Evolutionary conservation across 2,329 filamentous ascomycete species (phyloP).

Genomic region (Pseudogymnoascus sp.): DNA sequence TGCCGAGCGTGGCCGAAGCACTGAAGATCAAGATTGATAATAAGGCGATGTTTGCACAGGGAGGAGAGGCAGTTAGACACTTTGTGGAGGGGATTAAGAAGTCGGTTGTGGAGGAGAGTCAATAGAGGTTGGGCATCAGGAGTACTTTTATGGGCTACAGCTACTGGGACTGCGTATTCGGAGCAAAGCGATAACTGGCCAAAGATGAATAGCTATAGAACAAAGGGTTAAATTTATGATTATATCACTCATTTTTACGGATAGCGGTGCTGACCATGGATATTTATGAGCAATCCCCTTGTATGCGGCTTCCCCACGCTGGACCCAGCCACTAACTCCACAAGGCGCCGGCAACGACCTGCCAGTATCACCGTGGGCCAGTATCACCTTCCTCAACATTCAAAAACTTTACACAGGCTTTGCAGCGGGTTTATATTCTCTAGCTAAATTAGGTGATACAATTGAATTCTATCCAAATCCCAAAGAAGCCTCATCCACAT

Average conservation of each 20-base stretch:
- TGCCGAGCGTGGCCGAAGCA: slow-evolving; percentile 84
- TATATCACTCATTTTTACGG: background rate
- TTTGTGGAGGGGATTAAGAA: slow-evolving; percentile 86
- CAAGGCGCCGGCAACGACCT: background rate
- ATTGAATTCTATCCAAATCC: background rate
- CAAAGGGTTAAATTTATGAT: background rate
- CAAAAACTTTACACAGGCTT: background rate
- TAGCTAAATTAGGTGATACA: background rate
- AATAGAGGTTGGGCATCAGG: background rate
- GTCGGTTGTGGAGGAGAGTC: slow-evolving; percentile 53
- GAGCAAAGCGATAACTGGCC: background rate
- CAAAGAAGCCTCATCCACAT: background rate
- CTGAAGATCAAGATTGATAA: slow-evolving; percentile 73
- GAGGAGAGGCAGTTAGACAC: slow-evolving; percentile 80
- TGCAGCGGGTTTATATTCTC: background rate
- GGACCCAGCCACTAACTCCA: background rate
- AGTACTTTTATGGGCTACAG: background rate
- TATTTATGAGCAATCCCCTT: background rate
- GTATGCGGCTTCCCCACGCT: background rate
- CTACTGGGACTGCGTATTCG: background rate
- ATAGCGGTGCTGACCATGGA: background rate
- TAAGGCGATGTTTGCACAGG: slow-evolving; percentile 80
- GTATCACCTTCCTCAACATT: background rate
- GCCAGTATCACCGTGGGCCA: background rate
- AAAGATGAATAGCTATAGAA: background rate